Evolutionary conservation across 2,329 filamentous ascomycete species (phyloP).

Genomic region (Aureobasidium musti): DNA sequence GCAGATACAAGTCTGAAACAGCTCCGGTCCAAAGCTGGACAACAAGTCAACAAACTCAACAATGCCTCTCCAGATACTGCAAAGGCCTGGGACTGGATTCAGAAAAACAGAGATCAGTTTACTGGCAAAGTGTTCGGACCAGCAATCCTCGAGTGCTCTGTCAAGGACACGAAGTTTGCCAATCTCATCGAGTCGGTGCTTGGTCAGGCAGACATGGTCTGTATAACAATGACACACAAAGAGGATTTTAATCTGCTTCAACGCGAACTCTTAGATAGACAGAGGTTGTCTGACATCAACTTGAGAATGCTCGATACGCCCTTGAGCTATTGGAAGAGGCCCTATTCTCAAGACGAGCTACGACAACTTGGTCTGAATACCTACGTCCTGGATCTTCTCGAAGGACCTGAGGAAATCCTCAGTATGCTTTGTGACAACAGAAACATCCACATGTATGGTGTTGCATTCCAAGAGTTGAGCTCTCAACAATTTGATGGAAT

Average conservation of each 20-base stretch:
- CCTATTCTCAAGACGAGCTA: constrained; percentile 60
- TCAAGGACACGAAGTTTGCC: constrained; percentile 70
- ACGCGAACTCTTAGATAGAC: constrained; percentile 61
- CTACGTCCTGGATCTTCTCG: constrained; percentile 75
- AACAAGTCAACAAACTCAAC: constrained; percentile 67
- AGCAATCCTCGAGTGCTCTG: constrained; percentile 74
- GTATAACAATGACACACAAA: constrained; percentile 73
- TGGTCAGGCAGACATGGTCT: constrained; percentile 54
- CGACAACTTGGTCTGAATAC: constrained; percentile 68
- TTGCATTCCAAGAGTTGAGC: constrained; percentile 63
- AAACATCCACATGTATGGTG: constrained; percentile 67
- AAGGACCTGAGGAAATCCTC: constrained; percentile 79
- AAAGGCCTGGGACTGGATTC: constrained; percentile 78
- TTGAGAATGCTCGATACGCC: constrained; percentile 64
- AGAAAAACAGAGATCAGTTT: constrained; percentile 68
- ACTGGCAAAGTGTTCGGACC: constrained; percentile 78
- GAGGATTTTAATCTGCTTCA: constrained; percentile 75
- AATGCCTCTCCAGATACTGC: constrained; percentile 63
- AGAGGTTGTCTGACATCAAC: constrained; percentile 69
- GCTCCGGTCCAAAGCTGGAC: constrained; percentile 73
- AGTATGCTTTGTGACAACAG: constrained; percentile 82
- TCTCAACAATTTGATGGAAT: constrained; percentile 70
- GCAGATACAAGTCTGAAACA: constrained; percentile 55
- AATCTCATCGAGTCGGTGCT: constrained; percentile 62
- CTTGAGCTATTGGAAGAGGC: constrained; percentile 58